A percentile compares a stretch with the other conserved stretches of the same genome.
phyloP scores from a whole-genome alignment of 1,284 basidiomycete genomes.

The Puccinia polysora region DNA sequence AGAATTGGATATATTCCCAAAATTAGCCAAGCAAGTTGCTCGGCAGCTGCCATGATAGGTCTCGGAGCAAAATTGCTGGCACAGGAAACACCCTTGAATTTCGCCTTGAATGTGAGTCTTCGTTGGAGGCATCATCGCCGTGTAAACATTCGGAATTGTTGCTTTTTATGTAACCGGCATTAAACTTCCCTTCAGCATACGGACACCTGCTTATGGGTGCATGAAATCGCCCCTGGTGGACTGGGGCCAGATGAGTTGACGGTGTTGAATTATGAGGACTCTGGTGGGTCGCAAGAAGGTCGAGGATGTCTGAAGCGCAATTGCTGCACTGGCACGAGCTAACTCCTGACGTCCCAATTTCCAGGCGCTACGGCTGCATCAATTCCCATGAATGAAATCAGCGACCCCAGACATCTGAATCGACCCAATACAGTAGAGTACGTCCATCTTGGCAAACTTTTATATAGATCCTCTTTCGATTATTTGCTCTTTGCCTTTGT shows the following conservation, averaged over 20 bases:
- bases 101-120: conserved; percentile 44
- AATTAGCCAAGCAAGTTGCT: conserved; percentile 52
- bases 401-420: conserved; percentile 14
- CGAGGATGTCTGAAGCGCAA: background rate
- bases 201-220: conserved; percentile 39
- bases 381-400: conserved; percentile 33
- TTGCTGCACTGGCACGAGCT: background rate
- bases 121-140: background rate
- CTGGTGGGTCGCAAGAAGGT: background rate
- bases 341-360: background rate
- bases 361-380: background rate
- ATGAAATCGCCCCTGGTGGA: conserved; percentile 24
- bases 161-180: background rate
- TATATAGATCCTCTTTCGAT: background rate
- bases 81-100: conserved; percentile 54
- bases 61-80: conserved; percentile 57
- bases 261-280: conserved; percentile 6
- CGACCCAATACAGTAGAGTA: conserved; percentile 36
- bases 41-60: conserved; percentile 59
- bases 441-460: background rate
- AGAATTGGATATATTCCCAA: conserved; percentile 7
- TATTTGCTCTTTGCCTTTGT: background rate
- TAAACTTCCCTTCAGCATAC: conserved; percentile 23
- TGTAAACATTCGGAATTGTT: background rate
- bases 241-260: conserved; percentile 30